These are phyloP conservation scores for Rhizopus sp. DNA, from an alignment of 371 early-diverging fungal species.

Conservation along the genomic window DNA sequence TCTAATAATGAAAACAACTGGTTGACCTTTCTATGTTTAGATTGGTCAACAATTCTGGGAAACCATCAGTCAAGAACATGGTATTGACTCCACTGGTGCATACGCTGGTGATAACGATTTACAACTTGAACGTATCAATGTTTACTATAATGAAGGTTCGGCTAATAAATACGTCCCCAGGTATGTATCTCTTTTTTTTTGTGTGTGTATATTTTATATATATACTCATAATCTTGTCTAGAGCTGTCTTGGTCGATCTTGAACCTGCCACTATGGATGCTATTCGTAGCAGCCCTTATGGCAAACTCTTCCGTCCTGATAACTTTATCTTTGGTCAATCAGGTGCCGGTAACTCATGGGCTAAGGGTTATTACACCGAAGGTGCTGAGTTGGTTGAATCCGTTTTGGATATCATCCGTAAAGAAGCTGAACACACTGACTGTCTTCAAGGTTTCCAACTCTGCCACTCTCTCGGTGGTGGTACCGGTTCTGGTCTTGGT, in stretches of 20 bases:
- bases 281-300: conserved; percentile 73
- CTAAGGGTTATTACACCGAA: conserved; percentile 93
- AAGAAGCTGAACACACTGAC: conserved; percentile 84
- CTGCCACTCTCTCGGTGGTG: conserved; percentile 89
- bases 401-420: conserved; percentile 83
- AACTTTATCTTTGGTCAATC: conserved; percentile 86
- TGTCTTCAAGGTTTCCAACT: conserved; percentile 90
- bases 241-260: conserved; percentile 97
- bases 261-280: conserved; percentile 99
- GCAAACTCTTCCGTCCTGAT: conserved; percentile 84
- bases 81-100: conserved; percentile 77
- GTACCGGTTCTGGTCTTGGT: conserved; percentile 90
- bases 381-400: conserved; percentile 87
- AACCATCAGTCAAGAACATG: conserved; percentile 91
- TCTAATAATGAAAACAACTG: conserved; percentile 1
- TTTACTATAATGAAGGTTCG: conserved; percentile 97
- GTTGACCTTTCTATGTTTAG: conserved; percentile 18
- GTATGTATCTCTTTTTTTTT: conserved; percentile 9
- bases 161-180: conserved; percentile 85
- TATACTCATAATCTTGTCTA: conserved; percentile 3
- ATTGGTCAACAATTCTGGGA: conserved; percentile 95
- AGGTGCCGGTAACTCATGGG: conserved; percentile 95
- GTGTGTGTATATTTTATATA: neutral
- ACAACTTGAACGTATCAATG: conserved; percentile 93
- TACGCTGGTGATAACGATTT: conserved; percentile 83